Conservation (phyloP, 208 protist species). For the Crithidia bombi region DNA sequence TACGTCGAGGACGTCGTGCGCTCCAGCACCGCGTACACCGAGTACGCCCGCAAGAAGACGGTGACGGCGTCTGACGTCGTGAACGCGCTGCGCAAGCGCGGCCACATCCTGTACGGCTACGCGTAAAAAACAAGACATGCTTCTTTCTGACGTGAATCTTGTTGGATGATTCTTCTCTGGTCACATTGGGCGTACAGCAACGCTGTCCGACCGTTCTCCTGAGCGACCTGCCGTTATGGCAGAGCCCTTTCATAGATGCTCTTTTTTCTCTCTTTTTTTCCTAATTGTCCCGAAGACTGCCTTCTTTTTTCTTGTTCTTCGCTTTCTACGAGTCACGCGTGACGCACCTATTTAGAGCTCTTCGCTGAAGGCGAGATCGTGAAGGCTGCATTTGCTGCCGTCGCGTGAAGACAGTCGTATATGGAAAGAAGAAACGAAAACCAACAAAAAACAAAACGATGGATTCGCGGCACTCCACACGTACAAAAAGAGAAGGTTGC, state of each 20-base stretch:
- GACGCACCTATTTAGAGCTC: too few relatives aligned
- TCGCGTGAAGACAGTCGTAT: too few relatives aligned
- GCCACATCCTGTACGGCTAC: slow-evolving; percentile 91
- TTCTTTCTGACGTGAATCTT: neutral
- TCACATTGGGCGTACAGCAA: neutral
- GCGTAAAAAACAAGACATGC: slow-evolving; percentile 30
- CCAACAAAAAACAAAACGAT: too few relatives aligned
- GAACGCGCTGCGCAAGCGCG: slow-evolving; percentile 88
- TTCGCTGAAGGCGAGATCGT: too few relatives aligned
- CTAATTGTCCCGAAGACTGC: neutral
- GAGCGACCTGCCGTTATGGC: neutral
- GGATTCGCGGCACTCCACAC: too few relatives aligned
- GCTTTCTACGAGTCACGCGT: neutral
- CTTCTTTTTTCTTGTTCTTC: neutral
- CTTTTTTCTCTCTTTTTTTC: slow-evolving; percentile 11
- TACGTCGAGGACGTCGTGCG: slow-evolving; percentile 87
- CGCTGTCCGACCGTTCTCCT: neutral
- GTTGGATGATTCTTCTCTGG: neutral
- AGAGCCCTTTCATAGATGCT: slow-evolving; percentile 19
- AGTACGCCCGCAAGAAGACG: slow-evolving; percentile 84
- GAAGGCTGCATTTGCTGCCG: too few relatives aligned
- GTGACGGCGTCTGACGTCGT: slow-evolving; percentile 87
- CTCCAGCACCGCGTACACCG: slow-evolving; percentile 84
- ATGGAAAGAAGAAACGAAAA: too few relatives aligned
- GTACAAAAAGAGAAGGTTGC: too few relatives aligned